phyloP scores from a whole-genome alignment of 1,284 basidiomycete species.

The Coriolopsis trogii region DNA sequence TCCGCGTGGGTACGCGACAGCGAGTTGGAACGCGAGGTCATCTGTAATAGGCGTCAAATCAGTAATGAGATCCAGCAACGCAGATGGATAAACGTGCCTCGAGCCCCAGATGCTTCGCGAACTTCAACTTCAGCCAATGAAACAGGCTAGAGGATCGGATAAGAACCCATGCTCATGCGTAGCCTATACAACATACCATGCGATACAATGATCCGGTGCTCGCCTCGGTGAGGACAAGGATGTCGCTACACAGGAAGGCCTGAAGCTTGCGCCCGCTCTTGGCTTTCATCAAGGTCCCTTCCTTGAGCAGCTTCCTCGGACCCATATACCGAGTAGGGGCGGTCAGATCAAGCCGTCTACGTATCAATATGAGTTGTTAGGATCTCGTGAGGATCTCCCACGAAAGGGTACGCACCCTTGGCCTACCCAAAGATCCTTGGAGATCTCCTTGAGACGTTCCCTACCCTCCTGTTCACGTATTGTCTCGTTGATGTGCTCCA shows the following conservation, averaged over 20 bases:
- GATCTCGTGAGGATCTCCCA: not conserved
- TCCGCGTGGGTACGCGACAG: constrained; percentile 71
- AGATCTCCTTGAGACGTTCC: constrained; percentile 73
- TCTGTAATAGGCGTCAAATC: constrained; percentile 42
- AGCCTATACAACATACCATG: constrained; percentile 60
- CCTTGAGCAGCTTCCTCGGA: constrained; percentile 73
- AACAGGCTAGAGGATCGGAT: constrained; percentile 52
- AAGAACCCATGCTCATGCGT: not conserved
- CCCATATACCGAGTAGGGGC: constrained; percentile 85
- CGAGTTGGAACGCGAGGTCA: constrained; percentile 66
- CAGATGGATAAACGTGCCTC: constrained; percentile 40
- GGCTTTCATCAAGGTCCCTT: constrained; percentile 79
- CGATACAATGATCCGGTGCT: constrained; percentile 71
- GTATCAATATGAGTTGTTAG: not conserved
- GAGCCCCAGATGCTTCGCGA: constrained; percentile 48
- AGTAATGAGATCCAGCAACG: not conserved
- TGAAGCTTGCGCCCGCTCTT: constrained; percentile 84
- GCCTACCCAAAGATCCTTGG: constrained; percentile 84
- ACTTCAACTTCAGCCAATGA: constrained; percentile 69
- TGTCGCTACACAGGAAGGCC: constrained; percentile 81
- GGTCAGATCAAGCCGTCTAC: constrained; percentile 85
- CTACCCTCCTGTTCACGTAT: constrained; percentile 85
- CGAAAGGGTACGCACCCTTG: constrained; percentile 56
- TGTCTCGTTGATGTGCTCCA: constrained; percentile 86
- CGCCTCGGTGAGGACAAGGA: constrained; percentile 78